phyloP scores from a whole-genome alignment of 2,329 filamentous ascomycete species.

The Biscogniauxia mediterranea region DNA sequence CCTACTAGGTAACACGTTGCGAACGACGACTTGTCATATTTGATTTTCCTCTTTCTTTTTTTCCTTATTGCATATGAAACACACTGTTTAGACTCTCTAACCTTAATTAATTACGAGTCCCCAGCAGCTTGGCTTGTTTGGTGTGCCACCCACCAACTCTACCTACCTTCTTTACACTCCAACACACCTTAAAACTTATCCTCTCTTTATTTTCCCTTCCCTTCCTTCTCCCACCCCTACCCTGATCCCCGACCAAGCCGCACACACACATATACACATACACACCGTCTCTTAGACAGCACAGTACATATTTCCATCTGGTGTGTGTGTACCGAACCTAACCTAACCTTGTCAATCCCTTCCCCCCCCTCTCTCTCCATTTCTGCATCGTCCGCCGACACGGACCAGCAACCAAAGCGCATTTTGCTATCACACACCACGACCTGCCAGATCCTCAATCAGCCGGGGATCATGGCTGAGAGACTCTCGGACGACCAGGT shows the following conservation, averaged over 20 bases:
- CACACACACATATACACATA: not conserved
- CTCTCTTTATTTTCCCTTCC: not conserved
- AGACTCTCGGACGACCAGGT: slow-evolving; percentile 60
- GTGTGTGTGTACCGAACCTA: slow-evolving; percentile 3
- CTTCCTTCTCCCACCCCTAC: not conserved
- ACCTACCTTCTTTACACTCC: too few species aligned
- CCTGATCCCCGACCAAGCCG: not conserved
- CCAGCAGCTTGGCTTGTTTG: too few species aligned
- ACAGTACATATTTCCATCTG: slow-evolving; percentile 8
- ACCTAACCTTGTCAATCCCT: slow-evolving; percentile 5
- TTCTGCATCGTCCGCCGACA: slow-evolving; percentile 2
- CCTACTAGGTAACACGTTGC: too few species aligned
- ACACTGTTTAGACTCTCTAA: not conserved
- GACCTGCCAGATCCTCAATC: slow-evolving; percentile 25
- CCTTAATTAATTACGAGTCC: not conserved
- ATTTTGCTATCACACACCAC: slow-evolving; percentile 13
- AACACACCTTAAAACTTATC: not conserved
- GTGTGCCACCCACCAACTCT: too few species aligned
- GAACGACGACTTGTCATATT: too few species aligned
- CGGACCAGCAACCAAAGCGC: slow-evolving; percentile 4
- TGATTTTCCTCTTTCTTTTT: not conserved
- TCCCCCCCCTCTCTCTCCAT: not conserved
- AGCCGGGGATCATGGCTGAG: slow-evolving; percentile 46
- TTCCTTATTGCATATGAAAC: not conserved
- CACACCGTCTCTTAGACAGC: not conserved